Percentiles rank a stretch among this genome's conserved stretches.
Conservation (phyloP, 1,284 basidiomycete species). For the Mycena sp. region DNA sequence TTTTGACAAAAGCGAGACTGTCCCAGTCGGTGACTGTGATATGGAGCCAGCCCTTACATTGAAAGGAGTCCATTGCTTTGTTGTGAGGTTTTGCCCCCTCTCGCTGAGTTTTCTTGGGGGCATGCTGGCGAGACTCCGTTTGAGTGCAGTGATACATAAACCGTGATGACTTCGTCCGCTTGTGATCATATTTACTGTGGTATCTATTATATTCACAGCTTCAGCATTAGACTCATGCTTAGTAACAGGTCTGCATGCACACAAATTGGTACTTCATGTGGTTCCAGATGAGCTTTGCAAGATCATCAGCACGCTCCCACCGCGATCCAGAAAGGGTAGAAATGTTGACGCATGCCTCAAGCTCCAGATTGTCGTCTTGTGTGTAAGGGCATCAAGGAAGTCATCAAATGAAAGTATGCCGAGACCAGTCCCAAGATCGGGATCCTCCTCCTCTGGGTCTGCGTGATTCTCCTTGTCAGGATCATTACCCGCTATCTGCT, state of each 20-base stretch:
- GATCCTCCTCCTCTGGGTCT: neutral
- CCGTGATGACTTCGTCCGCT: conserved; percentile 78
- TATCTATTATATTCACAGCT: conserved; percentile 56
- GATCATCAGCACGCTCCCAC: neutral
- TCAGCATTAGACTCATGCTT: neutral
- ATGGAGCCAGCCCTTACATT: conserved; percentile 9
- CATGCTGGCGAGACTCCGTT: neutral
- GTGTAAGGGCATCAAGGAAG: conserved; percentile 12
- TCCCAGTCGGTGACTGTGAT: conserved; percentile 59
- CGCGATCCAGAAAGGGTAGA: neutral
- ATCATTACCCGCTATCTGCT: too few species aligned
- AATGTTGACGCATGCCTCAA: neutral
- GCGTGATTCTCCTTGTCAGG: too few species aligned
- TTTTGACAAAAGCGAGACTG: neutral
- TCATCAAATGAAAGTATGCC: neutral
- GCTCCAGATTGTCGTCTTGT: conserved; percentile 4
- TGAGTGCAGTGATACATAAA: conserved; percentile 16
- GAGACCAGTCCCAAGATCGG: neutral
- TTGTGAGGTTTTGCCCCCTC: conserved; percentile 62
- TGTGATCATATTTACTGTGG: conserved; percentile 72
- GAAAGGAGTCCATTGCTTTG: conserved; percentile 1
- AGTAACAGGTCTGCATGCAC: neutral
- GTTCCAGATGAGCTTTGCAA: neutral
- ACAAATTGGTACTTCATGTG: neutral
- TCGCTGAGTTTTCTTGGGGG: neutral